Evolutionary conservation across 345 rosid species (phyloP), one percentile per base, ranked within the genome.

Genomic region (Salix suchowensis): DNA sequence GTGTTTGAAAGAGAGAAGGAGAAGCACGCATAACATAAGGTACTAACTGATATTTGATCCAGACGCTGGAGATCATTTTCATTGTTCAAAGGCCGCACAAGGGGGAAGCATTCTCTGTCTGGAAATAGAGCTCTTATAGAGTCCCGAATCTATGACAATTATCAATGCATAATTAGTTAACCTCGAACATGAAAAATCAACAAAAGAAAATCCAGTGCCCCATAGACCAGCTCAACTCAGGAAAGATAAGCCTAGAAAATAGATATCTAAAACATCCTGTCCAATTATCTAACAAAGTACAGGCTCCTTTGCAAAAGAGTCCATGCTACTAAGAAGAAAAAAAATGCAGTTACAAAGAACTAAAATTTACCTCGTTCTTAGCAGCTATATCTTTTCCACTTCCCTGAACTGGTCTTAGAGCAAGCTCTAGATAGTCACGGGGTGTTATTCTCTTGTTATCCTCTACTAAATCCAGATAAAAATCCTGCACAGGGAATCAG

Each of bases 111-210:
- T 80, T 96, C 99, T 84, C 98, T 88, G 81, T 94, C 97, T 6
- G 99, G 99, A 81, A 96, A 96, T 32, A 94, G 83, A 50, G 96
- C 93, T 81, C 97, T 91, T 69, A 96, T 88, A n/a, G 97, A 92
- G 80, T 93, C 97, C 61, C 97, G 89, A 65, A 92, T 93, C 98
- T 96, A 79, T 83, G 46, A 81, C 44, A 72, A 82, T 42, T 40
- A 70, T 44, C 32, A 65, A 10, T 42, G 64, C 44, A 52, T 14
- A 54, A 81, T 84, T 82, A 88, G 77, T 37, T 52, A 36, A 67
- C 46, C 71, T 1, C 14, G 0, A 50, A 64, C 30, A 76, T 6
- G 61, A 55, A 54, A 30, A 54, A 36, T n/a, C n/a, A 28, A 46
- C 50, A 46, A 60, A 19, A 39, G 32, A 28, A 50, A 24, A 32